phyloP scores from a whole-genome alignment of 176 grass and related monocot genomes.

The Bothriochloa decipiens region DNA sequence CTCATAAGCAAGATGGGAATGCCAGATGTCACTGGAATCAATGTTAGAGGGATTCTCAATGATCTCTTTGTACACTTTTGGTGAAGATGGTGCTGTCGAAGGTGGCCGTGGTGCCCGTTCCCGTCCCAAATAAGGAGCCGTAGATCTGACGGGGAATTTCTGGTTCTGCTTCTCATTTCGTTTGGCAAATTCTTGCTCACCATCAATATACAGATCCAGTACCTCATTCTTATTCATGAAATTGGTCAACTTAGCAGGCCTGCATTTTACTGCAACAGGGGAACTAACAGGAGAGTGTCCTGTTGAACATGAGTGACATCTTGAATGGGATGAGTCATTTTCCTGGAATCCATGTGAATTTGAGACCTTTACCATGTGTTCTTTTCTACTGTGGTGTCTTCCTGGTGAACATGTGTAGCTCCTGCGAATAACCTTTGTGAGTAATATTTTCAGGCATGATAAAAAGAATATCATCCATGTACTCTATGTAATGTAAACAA shows the following conservation, averaged over 20 bases:
- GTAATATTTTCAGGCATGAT: conserved; percentile 33
- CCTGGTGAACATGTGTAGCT: conserved; percentile 48
- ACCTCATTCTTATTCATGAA: conserved; percentile 50
- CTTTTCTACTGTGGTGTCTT: conserved; percentile 40
- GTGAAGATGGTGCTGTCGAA: conserved; percentile 55
- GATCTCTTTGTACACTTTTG: conserved; percentile 59
- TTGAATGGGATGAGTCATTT: conserved; percentile 59
- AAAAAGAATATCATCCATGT: conserved; percentile 2
- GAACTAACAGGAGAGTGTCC: conserved; percentile 59
- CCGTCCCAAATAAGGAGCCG: conserved; percentile 47
- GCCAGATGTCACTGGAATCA: conserved; percentile 16
- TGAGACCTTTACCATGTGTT: conserved; percentile 33
- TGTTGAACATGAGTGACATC: conserved; percentile 57
- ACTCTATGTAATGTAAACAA: neutral
- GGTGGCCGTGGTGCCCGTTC: conserved; percentile 55
- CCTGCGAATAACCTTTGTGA: conserved; percentile 49
- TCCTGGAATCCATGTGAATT: conserved; percentile 41
- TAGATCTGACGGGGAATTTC: conserved; percentile 35
- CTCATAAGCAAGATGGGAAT: conserved; percentile 38
- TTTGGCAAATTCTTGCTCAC: conserved; percentile 45
- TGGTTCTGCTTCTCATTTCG: conserved; percentile 36
- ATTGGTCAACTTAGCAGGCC: conserved; percentile 45
- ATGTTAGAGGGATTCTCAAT: conserved; percentile 34
- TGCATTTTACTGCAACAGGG: conserved; percentile 58
- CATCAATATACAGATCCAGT: conserved; percentile 60